These are phyloP conservation scores for Alloteropsis angusta DNA, from an alignment of 202 grass and related monocot species.

Conservation along the genomic window DNA sequence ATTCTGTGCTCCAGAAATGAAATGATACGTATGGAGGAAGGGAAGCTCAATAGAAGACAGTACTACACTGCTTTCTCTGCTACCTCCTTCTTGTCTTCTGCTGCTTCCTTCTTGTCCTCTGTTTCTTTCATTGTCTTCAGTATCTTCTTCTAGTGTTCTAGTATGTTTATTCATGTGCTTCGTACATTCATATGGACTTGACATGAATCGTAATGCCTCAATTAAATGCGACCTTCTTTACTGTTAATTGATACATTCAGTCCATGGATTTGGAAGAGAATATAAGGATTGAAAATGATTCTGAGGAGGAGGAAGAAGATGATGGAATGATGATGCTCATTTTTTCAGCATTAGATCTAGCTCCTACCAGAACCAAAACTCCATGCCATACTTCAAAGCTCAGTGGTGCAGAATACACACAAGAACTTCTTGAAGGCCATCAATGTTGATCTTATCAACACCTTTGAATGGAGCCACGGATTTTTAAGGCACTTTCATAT, in stretches of 20 bases:
- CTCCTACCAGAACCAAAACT: background rate
- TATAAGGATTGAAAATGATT: background rate
- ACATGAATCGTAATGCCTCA: no score
- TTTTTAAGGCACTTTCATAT: background rate
- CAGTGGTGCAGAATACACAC: background rate
- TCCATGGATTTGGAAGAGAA: background rate
- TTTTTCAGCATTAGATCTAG: background rate
- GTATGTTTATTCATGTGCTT: no score
- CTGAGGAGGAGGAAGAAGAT: background rate
- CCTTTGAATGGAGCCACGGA: background rate
- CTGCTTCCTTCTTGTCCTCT: no score
- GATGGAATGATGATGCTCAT: background rate
- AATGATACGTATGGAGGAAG: no score
- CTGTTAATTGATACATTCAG: background rate
- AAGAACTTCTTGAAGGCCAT: background rate
- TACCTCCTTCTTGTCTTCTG: no score
- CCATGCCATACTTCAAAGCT: background rate
- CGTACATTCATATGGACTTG: no score
- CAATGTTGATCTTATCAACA: background rate
- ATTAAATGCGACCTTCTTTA: no score
- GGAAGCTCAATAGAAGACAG: no score
- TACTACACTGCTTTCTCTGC: no score
- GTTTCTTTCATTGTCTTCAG: no score
- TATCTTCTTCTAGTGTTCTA: no score
- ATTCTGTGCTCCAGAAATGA: no score